Percentiles rank a stretch among this genome's conserved stretches.
Conservation (phyloP, 2,329 filamentous ascomycete species). For the Hypoxylon sp. region DNA sequence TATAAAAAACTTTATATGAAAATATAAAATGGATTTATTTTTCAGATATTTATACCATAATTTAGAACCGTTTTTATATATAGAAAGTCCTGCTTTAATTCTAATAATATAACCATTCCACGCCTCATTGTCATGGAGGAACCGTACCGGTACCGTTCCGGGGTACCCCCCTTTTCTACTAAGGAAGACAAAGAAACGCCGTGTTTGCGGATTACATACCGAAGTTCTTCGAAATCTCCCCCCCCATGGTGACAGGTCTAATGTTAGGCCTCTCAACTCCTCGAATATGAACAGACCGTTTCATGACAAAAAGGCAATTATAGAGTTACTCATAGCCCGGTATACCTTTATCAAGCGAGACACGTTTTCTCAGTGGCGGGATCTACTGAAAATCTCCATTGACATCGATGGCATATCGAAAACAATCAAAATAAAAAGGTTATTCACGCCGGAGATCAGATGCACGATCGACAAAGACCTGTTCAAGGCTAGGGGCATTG, state of each 20-base stretch:
- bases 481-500: not conserved
- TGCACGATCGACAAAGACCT: not conserved
- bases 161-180: not conserved
- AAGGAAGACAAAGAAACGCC: too few species aligned
- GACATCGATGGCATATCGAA: not conserved
- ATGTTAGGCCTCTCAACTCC: not conserved
- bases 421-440: not conserved
- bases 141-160: too few species aligned
- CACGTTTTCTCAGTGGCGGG: slow-evolving; percentile 4
- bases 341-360: not conserved
- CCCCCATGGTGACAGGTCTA: too few species aligned
- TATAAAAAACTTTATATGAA: too few species aligned
- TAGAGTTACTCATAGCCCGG: not conserved
- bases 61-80: too few species aligned
- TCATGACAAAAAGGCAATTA: slow-evolving; percentile 5
- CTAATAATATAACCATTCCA: too few species aligned
- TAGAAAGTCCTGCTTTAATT: too few species aligned
- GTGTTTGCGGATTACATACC: too few species aligned
- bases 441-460: not conserved
- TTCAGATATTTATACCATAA: too few species aligned
- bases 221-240: too few species aligned
- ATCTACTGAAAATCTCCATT: not conserved
- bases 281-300: slow-evolving; percentile 2
- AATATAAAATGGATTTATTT: too few species aligned
- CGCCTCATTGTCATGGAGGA: too few species aligned